Percentiles rank a stretch among this genome's conserved stretches.
Conservation (phyloP, 306 rosid species). For the Cucurbita maxima region DNA sequence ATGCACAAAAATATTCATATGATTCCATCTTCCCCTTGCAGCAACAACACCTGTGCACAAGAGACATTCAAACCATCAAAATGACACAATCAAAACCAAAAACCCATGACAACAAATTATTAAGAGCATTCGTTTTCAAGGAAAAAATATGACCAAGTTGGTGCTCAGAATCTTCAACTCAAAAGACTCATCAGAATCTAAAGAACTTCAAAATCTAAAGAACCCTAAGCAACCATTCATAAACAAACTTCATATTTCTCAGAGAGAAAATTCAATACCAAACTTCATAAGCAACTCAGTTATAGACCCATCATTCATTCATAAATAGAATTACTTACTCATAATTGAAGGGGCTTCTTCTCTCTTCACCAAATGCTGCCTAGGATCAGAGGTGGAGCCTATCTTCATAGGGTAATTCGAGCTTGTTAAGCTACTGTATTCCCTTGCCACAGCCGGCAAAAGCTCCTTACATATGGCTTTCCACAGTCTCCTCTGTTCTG, state of each 20-base stretch:
- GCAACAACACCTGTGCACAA: slow-evolving; percentile 66
- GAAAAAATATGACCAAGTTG: neutral
- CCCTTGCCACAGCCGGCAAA: slow-evolving; percentile 31
- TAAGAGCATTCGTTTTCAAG: neutral
- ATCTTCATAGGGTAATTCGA: slow-evolving; percentile 1
- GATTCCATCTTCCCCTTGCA: slow-evolving; percentile 65
- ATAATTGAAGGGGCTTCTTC: slow-evolving; percentile 23
- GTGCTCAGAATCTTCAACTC: neutral
- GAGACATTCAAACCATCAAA: slow-evolving; percentile 68
- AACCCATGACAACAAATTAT: too few relatives aligned
- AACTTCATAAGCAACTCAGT: neutral
- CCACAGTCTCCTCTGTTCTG: slow-evolving; percentile 48
- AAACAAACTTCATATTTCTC: neutral
- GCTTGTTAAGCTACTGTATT: slow-evolving; percentile 33
- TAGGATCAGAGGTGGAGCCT: slow-evolving; percentile 12
- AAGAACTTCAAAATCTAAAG: neutral
- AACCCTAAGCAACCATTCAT: neutral
- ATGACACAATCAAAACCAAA: slow-evolving; percentile 7
- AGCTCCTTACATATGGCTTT: slow-evolving; percentile 30
- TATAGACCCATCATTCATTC: neutral
- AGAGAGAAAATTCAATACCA: neutral
- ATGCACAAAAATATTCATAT: slow-evolving; percentile 63
- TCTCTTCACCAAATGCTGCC: slow-evolving; percentile 19
- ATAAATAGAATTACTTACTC: slow-evolving; percentile 16
- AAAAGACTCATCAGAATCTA: neutral